Base-by-base conservation (phyloP, 768 basidiomycete species). In the Wakefieldia striispora region DNA sequence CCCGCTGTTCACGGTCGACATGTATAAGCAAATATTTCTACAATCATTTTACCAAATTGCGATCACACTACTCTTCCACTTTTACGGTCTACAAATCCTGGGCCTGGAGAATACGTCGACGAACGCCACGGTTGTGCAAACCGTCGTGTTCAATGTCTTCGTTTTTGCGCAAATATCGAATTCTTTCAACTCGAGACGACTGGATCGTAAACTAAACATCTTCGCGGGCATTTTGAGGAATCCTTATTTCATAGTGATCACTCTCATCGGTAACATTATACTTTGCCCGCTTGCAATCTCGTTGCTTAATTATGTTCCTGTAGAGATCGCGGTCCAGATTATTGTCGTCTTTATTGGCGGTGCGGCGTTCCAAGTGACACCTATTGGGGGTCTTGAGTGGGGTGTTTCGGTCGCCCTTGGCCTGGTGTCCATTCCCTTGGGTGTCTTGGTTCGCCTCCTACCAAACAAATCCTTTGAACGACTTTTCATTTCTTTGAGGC, bases 131-230 rank as follows among this genome's bases (percentile, higher is more conserved):
- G 67, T 84, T 33, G 75, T 95, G 20, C 83, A 86, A 61, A 94
- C 95, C 0, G 73, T 98, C 16, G 91, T 97, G 27, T 99, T 99
- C 82, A 99, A 98, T 61, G 80, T 85, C n/a, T 99, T 97, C 61
- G 95, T 98, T 42, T 97, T 97, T 65, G 90, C 91, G 24, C 97
- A 98, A 68, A 94, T 99, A 58, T 94, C 88, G 79, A 97, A 95
- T 71, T 93, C 91, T 37, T 67, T 97, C 68, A 99, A 97, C 64
- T 91, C 88, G 58, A 78, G 97, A 45, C 77, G 92, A 33, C 74
- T 98, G 40, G 95, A 97, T 61, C 82, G 79, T 51, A 80, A 82
- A 43, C 75, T 94, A 51, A 98, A 99, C 69, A 81, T 98, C 51
- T 92, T 97, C 59, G 84, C 87, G 54, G 91, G 92, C 35, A 78